Conservation (phyloP, 2,329 filamentous ascomycete genomes). For the Colletotrichum tabaci region DNA sequence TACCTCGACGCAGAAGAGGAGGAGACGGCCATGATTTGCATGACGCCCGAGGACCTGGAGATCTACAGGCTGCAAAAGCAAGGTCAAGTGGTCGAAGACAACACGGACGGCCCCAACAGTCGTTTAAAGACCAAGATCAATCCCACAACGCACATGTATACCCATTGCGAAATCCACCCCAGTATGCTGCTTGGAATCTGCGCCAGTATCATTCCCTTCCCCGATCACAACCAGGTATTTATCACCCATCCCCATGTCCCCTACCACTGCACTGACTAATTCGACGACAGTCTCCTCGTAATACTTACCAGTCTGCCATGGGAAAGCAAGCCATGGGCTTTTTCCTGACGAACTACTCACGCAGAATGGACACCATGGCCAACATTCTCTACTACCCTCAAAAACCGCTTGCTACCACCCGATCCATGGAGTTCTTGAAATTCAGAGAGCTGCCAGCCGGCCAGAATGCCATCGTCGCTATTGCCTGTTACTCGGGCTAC, state of each 20-base stretch:
- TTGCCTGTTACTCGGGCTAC: conserved; percentile 97
- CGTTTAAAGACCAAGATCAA: conserved; percentile 92
- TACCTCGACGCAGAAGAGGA: conserved; percentile 99
- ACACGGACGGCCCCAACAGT: conserved; percentile 79
- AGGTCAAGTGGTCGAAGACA: conserved; percentile 73
- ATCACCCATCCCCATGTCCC: conserved; percentile 44
- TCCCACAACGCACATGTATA: conserved; percentile 90
- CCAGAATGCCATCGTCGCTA: conserved; percentile 98
- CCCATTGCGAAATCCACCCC: conserved; percentile 98
- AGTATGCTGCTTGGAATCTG: conserved; percentile 99
- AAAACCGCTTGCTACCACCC: conserved; percentile 94
- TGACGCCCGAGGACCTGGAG: conserved; percentile 96
- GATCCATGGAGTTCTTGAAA: conserved; percentile 98
- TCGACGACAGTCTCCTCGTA: conserved; percentile 84
- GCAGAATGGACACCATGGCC: conserved; percentile 99
- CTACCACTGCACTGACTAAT: conserved; percentile 50
- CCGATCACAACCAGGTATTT: conserved; percentile 92
- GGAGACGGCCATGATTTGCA: conserved; percentile 98
- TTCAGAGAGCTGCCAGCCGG: conserved; percentile 97
- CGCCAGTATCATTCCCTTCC: conserved; percentile 99
- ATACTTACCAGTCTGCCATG: conserved; percentile 99
- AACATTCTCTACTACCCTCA: conserved; percentile 99
- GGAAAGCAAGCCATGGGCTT: conserved; percentile 99
- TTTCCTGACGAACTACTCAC: conserved; percentile 95
- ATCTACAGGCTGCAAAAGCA: conserved; percentile 79